Conservation (phyloP, 805 yeast genomes). For the Babjeviella inositovora region DNA sequence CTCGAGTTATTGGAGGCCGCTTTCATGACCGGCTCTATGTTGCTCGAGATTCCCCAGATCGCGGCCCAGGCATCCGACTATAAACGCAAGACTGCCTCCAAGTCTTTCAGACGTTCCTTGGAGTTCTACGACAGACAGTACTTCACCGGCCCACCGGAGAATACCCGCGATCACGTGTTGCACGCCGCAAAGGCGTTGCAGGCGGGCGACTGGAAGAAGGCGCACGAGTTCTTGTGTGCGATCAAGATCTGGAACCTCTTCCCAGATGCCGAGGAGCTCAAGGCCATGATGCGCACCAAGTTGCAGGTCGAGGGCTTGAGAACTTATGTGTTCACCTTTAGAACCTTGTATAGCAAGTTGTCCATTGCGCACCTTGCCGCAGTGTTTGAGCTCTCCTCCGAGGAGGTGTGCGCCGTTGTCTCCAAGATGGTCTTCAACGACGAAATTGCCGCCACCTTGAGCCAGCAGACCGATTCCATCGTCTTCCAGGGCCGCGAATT, state of each 20-base stretch:
- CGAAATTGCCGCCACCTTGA: slow-evolving; percentile 64
- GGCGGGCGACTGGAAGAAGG: slow-evolving; percentile 77
- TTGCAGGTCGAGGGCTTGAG: slow-evolving; percentile 84
- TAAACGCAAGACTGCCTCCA: slow-evolving; percentile 45
- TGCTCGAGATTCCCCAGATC: slow-evolving; percentile 82
- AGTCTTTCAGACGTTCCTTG: slow-evolving; percentile 79
- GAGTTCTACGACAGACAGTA: slow-evolving; percentile 90
- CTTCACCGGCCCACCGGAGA: slow-evolving; percentile 96
- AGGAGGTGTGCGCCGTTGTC: slow-evolving; percentile 44
- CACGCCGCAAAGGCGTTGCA: slow-evolving; percentile 83
- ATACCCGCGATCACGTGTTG: slow-evolving; percentile 84
- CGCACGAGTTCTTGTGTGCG: slow-evolving; percentile 53
- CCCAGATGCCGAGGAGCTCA: slow-evolving; percentile 50
- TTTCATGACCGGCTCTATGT: slow-evolving; percentile 76
- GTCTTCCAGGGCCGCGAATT: slow-evolving; percentile 70
- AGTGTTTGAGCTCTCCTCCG: slow-evolving; percentile 46
- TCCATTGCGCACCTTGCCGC: slow-evolving; percentile 49
- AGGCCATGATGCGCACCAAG: slow-evolving; percentile 57
- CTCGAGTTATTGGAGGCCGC: slow-evolving; percentile 89
- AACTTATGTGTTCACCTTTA: slow-evolving; percentile 82
- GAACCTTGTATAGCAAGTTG: slow-evolving; percentile 57
- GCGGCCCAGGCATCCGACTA: slow-evolving; percentile 56
- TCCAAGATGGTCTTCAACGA: slow-evolving; percentile 63
- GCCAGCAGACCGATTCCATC: slow-evolving; percentile 45
- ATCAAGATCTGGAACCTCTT: slow-evolving; percentile 80